Conservation (phyloP, 768 basidiomycete genomes). For the Leccinum uliginosum region DNA sequence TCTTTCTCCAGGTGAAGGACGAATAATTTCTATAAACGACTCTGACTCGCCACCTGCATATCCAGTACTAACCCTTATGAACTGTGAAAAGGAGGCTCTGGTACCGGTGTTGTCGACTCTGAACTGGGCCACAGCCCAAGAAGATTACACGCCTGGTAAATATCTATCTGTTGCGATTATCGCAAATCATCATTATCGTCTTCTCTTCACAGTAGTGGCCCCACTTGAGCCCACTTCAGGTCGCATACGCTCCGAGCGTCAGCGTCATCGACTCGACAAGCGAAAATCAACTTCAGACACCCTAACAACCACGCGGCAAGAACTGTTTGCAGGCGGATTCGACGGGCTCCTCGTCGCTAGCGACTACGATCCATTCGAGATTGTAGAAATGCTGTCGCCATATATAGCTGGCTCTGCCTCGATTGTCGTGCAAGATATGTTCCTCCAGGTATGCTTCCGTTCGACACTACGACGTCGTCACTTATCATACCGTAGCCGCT, state of each 20-base stretch:
- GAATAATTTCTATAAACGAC: conserved; percentile 80
- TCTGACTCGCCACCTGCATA: conserved; percentile 92
- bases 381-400: conserved; percentile 67
- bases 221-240: conserved; percentile 56
- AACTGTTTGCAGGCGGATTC: conserved; percentile 83
- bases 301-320: conserved; percentile 63
- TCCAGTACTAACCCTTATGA: conserved; percentile 80
- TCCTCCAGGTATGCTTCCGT: conserved; percentile 53
- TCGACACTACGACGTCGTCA: background rate
- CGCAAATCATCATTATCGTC: background rate
- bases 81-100: conserved; percentile 60
- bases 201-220: conserved; percentile 43
- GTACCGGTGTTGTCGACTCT: conserved; percentile 58
- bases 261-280: conserved; percentile 68
- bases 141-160: conserved; percentile 66
- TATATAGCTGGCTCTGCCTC: conserved; percentile 84
- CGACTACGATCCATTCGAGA: conserved; percentile 80
- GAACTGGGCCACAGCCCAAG: conserved; percentile 89
- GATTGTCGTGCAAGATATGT: conserved; percentile 83
- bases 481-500: conserved; percentile 48
- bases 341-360: conserved; percentile 85
- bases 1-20: conserved; percentile 59
- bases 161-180: background rate
- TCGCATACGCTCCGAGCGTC: conserved; percentile 65
- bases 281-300: conserved; percentile 66